Conservation (phyloP, 139 green algal species). For the Eudorina sp. region DNA sequence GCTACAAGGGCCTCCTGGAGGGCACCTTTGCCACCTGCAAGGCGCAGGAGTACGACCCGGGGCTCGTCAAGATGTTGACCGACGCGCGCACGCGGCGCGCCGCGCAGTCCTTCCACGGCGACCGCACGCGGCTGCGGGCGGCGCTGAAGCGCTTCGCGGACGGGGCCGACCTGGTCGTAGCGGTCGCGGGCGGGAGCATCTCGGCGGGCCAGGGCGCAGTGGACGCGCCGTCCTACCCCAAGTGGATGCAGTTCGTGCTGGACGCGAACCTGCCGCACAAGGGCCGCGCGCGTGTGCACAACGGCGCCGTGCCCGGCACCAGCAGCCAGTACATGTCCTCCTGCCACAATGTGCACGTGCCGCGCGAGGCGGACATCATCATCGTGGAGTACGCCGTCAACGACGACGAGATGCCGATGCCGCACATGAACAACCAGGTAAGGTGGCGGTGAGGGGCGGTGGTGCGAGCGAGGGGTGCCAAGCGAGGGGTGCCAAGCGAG, state of each 20-base stretch:
- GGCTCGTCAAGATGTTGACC: conserved; percentile 20
- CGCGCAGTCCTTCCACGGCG: background rate
- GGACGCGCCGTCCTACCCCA: conserved; percentile 29
- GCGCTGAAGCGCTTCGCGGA: conserved; percentile 34
- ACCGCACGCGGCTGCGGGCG: conserved; percentile 34
- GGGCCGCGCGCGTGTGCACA: conserved; percentile 10
- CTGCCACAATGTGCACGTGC: conserved; percentile 58
- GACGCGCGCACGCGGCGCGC: background rate
- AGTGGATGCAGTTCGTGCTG: background rate
- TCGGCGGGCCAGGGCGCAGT: conserved; percentile 43
- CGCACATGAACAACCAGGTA: conserved; percentile 50
- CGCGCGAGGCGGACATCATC: conserved; percentile 51
- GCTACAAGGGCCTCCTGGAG: conserved; percentile 17
- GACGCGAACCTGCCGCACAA: conserved; percentile 1
- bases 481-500: too few relatives aligned
- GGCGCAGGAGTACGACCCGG: background rate
- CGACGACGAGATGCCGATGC: conserved; percentile 48
- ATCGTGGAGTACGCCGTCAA: conserved; percentile 60
- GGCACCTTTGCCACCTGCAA: background rate
- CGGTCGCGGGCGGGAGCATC: conserved; percentile 30
- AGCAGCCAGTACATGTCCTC: conserved; percentile 47
- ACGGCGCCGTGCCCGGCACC: conserved; percentile 54
- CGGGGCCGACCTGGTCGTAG: conserved; percentile 37
- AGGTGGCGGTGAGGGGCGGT: background rate
- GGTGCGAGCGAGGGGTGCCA: background rate